Percentiles rank a stretch among this genome's conserved stretches.
These are phyloP conservation scores for Fusarium sp. DNA, from an alignment of 2,329 filamentous ascomycete species.

Conservation along the genomic window DNA sequence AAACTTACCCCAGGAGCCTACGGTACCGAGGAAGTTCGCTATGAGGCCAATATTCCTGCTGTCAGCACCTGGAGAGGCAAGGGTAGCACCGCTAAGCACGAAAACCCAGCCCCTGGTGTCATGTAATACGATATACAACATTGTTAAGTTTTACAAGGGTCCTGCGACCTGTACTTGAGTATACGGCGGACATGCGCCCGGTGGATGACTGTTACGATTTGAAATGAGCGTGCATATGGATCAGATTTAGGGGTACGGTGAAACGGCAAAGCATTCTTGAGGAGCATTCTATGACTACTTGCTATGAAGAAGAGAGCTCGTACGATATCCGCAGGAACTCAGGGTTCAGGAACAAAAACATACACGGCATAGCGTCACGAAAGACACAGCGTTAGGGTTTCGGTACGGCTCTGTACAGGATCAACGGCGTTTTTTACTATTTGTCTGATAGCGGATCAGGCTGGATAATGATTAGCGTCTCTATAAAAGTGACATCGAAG, in stretches of 20 bases:
- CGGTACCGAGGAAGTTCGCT: constrained; percentile 87
- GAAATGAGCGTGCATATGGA: constrained; percentile 29
- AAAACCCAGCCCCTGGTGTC: constrained; percentile 62
- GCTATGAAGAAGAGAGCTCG: constrained; percentile 7
- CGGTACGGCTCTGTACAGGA: constrained; percentile 26
- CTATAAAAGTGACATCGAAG: constrained; percentile 24
- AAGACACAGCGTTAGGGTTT: constrained; percentile 1
- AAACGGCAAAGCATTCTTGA: constrained; percentile 24
- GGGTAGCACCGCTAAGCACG: constrained; percentile 90
- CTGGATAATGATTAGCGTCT: constrained; percentile 27
- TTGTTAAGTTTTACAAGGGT: background rate
- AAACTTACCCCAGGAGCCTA: constrained; percentile 96
- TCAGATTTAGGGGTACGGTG: constrained; percentile 8
- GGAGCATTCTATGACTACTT: constrained; percentile 19
- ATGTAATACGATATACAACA: constrained; percentile 36
- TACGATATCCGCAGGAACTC: constrained; percentile 1
- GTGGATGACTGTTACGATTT: constrained; percentile 19
- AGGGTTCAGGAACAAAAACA: constrained; percentile 12
- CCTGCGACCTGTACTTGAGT: background rate
- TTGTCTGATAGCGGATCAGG: constrained; percentile 20
- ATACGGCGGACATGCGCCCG: background rate
- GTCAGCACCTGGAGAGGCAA: constrained; percentile 97
- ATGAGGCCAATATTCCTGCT: constrained; percentile 90
- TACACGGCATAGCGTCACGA: constrained; percentile 7
- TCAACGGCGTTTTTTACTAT: constrained; percentile 33